Evolutionary conservation across 495 filamentous ascomycete species (phyloP).

Genomic region (Pseudevernia furfuracea): DNA sequence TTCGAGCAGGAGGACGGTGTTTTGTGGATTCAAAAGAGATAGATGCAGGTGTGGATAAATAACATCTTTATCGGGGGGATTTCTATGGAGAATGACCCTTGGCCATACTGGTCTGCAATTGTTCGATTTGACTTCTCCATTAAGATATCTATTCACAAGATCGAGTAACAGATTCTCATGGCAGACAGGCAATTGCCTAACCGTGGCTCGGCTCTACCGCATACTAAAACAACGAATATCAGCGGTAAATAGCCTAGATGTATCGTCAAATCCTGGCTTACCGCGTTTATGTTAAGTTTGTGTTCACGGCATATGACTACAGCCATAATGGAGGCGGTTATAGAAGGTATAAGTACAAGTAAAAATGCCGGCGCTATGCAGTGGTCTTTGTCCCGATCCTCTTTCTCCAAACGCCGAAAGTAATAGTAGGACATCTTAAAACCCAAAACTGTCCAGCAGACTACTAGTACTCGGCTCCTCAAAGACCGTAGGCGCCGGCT

Average conservation of each 20-base stretch:
- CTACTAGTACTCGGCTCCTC: conserved; percentile 85
- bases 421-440: conserved; percentile 30
- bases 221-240: background rate
- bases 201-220: background rate
- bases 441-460: conserved; percentile 72
- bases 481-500: conserved; percentile 68
- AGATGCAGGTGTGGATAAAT: too few relatives aligned
- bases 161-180: background rate
- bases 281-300: background rate
- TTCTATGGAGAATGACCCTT: background rate
- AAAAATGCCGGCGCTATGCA: background rate
- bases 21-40: too few relatives aligned
- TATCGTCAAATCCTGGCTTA: background rate
- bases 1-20: too few relatives aligned
- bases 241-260: background rate
- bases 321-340: background rate
- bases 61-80: too few relatives aligned
- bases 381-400: background rate
- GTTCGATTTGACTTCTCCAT: background rate
- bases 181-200: background rate
- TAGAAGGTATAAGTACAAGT: background rate
- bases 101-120: background rate
- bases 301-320: background rate
- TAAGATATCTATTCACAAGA: background rate
- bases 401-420: background rate